These are phyloP conservation scores for Podospora pseudoanserina DNA, from an alignment of 495 filamentous ascomycete species.

Conservation along the genomic window DNA sequence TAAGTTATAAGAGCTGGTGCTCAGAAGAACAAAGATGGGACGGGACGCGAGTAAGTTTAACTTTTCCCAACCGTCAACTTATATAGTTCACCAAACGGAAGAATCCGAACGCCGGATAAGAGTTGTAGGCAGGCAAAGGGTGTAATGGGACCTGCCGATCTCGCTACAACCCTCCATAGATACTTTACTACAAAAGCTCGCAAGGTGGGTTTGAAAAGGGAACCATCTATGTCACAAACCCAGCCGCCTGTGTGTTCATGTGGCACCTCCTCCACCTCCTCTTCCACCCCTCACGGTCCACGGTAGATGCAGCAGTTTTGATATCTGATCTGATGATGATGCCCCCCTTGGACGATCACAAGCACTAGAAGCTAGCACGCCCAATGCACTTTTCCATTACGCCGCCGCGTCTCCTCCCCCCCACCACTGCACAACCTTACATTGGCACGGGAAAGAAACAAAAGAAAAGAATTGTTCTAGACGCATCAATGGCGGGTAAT, in stretches of 20 bases:
- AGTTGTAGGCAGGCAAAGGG: background rate
- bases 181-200: background rate
- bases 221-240: background rate
- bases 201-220: background rate
- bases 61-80: background rate
- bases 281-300: background rate
- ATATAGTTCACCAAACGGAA: background rate
- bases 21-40: background rate
- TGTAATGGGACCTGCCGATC: constrained; percentile 1
- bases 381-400: background rate
- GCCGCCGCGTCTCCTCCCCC: too few species aligned
- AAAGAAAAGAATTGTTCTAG: background rate
- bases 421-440: background rate
- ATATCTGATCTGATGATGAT: background rate
- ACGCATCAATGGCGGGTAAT: background rate
- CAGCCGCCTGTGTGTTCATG: too few species aligned
- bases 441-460: background rate
- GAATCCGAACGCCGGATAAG: background rate
- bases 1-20: background rate
- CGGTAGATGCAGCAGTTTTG: background rate
- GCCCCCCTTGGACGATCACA: background rate
- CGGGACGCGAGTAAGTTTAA: background rate
- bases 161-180: background rate
- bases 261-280: too few species aligned
- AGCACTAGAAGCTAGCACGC: background rate